phyloP scores from a whole-genome alignment of 805 yeast species.

The Candida adriatica region DNA sequence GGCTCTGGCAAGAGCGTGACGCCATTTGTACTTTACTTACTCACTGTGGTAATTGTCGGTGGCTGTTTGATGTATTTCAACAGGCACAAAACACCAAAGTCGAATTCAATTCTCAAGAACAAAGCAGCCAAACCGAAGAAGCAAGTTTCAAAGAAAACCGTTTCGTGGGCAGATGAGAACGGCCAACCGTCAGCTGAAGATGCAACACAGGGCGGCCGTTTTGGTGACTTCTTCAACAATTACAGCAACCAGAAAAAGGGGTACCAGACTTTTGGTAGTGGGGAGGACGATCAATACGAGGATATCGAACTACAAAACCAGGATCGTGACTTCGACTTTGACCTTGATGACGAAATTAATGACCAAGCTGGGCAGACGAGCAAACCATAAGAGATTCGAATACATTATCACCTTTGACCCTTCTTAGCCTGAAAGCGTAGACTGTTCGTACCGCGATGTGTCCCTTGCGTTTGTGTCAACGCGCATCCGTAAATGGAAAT shows the following conservation, averaged over 20 bases:
- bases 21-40: conserved; percentile 20
- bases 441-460: too few relatives aligned
- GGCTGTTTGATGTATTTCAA: conserved; percentile 13
- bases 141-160: conserved; percentile 23
- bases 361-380: too few relatives aligned
- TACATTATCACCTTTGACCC: too few relatives aligned
- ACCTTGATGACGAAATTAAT: conserved; percentile 11
- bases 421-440: too few relatives aligned
- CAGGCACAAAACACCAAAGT: conserved; percentile 13
- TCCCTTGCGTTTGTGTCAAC: too few relatives aligned
- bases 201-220: conserved; percentile 3
- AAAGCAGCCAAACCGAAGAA: conserved; percentile 7
- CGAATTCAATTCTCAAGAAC: conserved; percentile 17
- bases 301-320: conserved; percentile 18
- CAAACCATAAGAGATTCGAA: too few relatives aligned
- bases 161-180: conserved; percentile 32
- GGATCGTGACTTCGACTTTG: conserved; percentile 17
- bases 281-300: conserved; percentile 11
- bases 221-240: conserved; percentile 19
- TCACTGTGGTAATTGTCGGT: conserved; percentile 17
- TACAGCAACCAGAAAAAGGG: conserved; percentile 12
- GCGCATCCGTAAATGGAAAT: too few relatives aligned
- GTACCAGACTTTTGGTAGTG: conserved; percentile 6
- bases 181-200: conserved; percentile 14
- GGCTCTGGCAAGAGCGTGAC: conserved; percentile 14